Base-by-base conservation (phyloP, 331 rosid genomes). In the Rhamnella rubrinervis region DNA sequence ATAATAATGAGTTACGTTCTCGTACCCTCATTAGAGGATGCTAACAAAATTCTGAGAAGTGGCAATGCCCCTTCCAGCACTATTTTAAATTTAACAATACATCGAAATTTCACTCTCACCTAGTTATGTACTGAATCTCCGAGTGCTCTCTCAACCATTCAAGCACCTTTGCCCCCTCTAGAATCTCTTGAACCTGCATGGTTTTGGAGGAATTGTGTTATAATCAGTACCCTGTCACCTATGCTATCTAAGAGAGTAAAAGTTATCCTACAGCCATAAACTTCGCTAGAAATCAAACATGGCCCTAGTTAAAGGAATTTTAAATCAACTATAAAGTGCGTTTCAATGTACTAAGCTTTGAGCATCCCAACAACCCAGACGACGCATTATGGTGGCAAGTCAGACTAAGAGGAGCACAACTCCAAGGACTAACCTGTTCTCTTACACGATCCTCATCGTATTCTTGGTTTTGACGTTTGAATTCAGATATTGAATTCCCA, bases 101-200 rank as follows among this genome's bases (percentile, higher is more conserved):
- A 44, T 1, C 12, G 49, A 44, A 7, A 7, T 44, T 44, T 59
- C 59, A 7, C 58, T 72, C 21, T 89, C 77, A 90, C 72, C 67
- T 76, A 37, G 87, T 91, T 68, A 87, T 62, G 71, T 81, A 91
- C 68, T 87, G 83, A 77, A 93, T 67, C 59, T 84, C 97, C 55
- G 96, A 86, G 53, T 87, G 87, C 70, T 91, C 97, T 85, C 85
- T 91, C 80, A 93, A 71, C 97, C 97, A 93, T 81, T 93, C 97
- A 73, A 93, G 97, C 77, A 93, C 98, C 83, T 89, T 93, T 63
- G 98, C 97, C 67, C 97, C 98, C 78, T 91, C 98, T 57, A 93
- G 82, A 79, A 93, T 91, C 76, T 93, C 97, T 85, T 91, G 97
- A 59, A 93, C 98, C 98, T 93, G 78, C 70, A 78, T 16, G 52